Evolutionary conservation across 2,329 filamentous ascomycete genomes (phyloP).

Genomic region (Aspergillus persii): DNA sequence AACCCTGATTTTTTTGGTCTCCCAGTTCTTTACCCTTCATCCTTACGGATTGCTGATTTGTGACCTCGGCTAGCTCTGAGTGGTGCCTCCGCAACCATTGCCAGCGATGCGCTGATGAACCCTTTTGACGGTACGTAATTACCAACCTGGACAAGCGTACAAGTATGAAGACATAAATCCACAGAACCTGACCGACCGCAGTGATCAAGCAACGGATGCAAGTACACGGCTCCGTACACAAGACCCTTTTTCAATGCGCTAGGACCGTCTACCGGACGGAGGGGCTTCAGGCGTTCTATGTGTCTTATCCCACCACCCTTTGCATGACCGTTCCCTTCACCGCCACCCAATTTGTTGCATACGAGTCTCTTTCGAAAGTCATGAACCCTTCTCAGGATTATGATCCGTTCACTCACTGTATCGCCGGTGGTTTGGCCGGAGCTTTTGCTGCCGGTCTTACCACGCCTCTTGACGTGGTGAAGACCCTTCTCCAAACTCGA

Average conservation of each 20-base stretch:
- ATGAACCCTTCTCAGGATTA: conserved; percentile 81
- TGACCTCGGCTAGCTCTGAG: conserved; percentile 68
- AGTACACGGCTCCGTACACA: conserved; percentile 91
- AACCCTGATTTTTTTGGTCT: not conserved
- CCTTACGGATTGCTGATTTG: conserved; percentile 15
- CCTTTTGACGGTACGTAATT: conserved; percentile 82
- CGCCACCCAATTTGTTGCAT: conserved; percentile 93
- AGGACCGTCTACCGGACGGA: conserved; percentile 82
- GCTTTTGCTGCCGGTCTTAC: conserved; percentile 91
- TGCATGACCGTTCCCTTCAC: conserved; percentile 99
- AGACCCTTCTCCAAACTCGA: conserved; percentile 92
- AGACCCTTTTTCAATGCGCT: conserved; percentile 82
- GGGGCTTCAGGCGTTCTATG: conserved; percentile 89
- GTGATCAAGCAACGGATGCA: conserved; percentile 99
- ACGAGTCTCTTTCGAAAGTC: conserved; percentile 90
- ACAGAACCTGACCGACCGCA: conserved; percentile 37
- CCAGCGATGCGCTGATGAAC: conserved; percentile 98
- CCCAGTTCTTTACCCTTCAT: not conserved
- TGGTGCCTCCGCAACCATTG: conserved; percentile 91
- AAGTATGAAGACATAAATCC: not conserved
- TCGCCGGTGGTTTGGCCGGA: conserved; percentile 87
- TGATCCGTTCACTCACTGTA: conserved; percentile 89
- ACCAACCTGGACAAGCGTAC: not conserved
- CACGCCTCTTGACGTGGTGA: conserved; percentile 96
- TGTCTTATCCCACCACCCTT: conserved; percentile 95